Evolutionary conservation across 345 rosid genomes (phyloP).

Genomic region (Conringia planisiliqua): DNA sequence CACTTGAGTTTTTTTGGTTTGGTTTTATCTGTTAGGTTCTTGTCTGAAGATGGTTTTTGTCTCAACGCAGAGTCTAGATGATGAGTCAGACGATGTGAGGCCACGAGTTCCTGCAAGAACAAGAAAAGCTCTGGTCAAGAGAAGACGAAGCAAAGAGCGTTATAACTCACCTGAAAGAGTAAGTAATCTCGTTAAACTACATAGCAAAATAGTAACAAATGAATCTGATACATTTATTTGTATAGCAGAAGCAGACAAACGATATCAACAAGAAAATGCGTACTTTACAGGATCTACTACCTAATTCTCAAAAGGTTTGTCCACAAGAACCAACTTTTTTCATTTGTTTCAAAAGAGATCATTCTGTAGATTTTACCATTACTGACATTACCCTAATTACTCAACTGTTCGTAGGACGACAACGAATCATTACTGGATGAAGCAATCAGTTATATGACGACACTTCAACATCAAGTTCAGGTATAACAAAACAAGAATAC

Average conservation of each 20-base stretch:
- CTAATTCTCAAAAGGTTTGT: constrained; percentile 59
- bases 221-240: background rate
- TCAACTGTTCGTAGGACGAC: constrained; percentile 41
- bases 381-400: background rate
- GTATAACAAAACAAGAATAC: constrained; percentile 31
- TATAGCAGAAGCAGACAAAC: constrained; percentile 51
- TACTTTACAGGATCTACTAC: constrained; percentile 59
- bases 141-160: constrained; percentile 1
- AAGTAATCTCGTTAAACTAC: constrained; percentile 1
- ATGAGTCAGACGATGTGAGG: constrained; percentile 9
- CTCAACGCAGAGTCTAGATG: constrained; percentile 23
- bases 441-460: constrained; percentile 58
- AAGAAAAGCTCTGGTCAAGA: constrained; percentile 16
- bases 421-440: constrained; percentile 61
- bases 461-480: constrained; percentile 71
- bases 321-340: background rate
- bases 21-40: constrained; percentile 9
- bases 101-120: constrained; percentile 12
- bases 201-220: background rate
- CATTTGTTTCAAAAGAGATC: background rate
- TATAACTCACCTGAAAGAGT: constrained; percentile 11
- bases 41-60: background rate
- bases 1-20: constrained; percentile 13
- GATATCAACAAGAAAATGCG: constrained; percentile 71
- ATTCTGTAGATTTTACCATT: background rate